Conservation (phyloP, 306 rosid genomes). For the Dalbergia cochinchinensis region DNA sequence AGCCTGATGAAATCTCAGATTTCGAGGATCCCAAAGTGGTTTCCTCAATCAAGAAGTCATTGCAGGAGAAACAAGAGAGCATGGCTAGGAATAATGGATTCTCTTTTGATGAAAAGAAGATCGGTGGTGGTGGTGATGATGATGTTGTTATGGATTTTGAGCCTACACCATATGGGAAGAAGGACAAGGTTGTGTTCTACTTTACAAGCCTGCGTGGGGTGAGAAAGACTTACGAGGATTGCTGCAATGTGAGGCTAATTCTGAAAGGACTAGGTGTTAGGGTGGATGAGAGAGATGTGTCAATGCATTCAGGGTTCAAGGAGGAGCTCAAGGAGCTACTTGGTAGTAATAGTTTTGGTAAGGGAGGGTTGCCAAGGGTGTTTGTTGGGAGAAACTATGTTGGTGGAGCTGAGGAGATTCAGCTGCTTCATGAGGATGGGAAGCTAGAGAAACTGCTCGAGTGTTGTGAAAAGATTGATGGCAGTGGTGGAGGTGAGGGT, state of each 20-base stretch:
- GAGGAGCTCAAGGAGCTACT: slow-evolving; percentile 79
- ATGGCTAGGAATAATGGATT: not conserved
- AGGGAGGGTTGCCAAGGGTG: slow-evolving; percentile 77
- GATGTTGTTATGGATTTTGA: slow-evolving; percentile 37
- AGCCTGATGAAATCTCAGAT: slow-evolving; percentile 40
- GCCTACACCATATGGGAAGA: slow-evolving; percentile 38
- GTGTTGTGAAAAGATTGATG: slow-evolving; percentile 60
- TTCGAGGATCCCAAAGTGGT: slow-evolving; percentile 64
- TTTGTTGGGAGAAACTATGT: slow-evolving; percentile 71
- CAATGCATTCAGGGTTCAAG: slow-evolving; percentile 90
- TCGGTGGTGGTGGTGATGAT: not conserved
- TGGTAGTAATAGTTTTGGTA: slow-evolving; percentile 47
- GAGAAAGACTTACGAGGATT: slow-evolving; percentile 89
- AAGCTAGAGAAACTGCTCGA: slow-evolving; percentile 77
- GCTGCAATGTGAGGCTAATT: slow-evolving; percentile 75
- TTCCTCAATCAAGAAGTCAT: slow-evolving; percentile 55
- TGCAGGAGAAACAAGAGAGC: no score
- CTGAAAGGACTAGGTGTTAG: slow-evolving; percentile 67
- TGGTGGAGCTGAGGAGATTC: slow-evolving; percentile 88
- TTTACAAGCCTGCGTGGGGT: slow-evolving; percentile 87
- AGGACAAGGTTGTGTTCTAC: slow-evolving; percentile 67
- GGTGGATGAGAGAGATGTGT: slow-evolving; percentile 88
- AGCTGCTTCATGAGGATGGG: slow-evolving; percentile 77
- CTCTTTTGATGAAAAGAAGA: slow-evolving; percentile 45
- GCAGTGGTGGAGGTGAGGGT: slow-evolving; percentile 38